A percentile compares a stretch with the other conserved stretches of the same genome.
phyloP scores from a whole-genome alignment of 148 eudicot species.

The Pouteria glomerata region DNA sequence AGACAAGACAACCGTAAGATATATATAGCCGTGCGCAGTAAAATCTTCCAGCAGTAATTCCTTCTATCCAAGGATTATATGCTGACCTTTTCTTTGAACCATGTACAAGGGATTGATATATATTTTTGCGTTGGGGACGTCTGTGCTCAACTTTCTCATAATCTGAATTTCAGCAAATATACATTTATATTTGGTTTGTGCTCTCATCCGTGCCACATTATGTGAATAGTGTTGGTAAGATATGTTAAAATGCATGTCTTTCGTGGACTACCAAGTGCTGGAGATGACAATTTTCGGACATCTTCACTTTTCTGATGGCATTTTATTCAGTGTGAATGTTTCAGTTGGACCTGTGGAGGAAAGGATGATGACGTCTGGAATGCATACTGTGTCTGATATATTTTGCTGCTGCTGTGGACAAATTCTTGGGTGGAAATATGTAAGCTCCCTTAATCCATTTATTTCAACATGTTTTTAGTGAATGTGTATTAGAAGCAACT shows the following conservation, averaged over 20 bases:
- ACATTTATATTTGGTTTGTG: neutral
- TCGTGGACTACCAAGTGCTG: neutral
- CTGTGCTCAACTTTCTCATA: neutral
- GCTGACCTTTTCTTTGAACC: no score
- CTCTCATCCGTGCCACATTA: neutral
- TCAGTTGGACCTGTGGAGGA: constrained; percentile 45
- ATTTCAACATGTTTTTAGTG: neutral
- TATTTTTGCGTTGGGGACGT: neutral
- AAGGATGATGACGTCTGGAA: constrained; percentile 52
- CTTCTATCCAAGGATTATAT: no score
- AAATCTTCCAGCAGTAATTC: no score
- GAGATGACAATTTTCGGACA: neutral
- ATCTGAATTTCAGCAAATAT: neutral
- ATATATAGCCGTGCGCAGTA: no score
- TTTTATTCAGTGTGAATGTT: constrained; percentile 32
- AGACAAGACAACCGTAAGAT: no score
- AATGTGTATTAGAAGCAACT: neutral
- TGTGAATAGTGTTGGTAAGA: neutral
- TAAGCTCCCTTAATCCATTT: constrained; percentile 25
- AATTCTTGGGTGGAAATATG: constrained; percentile 69
- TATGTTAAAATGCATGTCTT: neutral
- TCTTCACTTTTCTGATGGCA: neutral
- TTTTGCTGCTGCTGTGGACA: constrained; percentile 61
- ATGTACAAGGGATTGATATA: neutral
- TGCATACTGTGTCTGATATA: constrained; percentile 53